Evolutionary conservation across 2,329 filamentous ascomycete genomes (phyloP).

Genomic region (Aspergillus tamarii): DNA sequence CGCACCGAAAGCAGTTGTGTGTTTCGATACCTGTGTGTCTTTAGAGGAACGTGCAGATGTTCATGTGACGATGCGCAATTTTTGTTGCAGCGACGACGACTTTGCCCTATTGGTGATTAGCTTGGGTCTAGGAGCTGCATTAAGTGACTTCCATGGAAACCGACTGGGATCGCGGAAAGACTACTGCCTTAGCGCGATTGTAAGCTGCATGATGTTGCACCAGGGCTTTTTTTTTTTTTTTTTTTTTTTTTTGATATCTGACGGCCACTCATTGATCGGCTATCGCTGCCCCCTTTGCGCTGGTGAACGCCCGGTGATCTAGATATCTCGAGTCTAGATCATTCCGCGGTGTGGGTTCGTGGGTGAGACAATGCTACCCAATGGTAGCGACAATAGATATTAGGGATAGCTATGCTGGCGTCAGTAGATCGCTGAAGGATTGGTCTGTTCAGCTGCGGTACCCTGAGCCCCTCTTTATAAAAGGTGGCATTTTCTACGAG

Average conservation of each 20-base stretch:
- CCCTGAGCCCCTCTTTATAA: background rate
- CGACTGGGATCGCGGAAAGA: too few relatives aligned
- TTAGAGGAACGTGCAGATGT: background rate
- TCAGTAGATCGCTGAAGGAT: background rate
- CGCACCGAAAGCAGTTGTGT: too few relatives aligned
- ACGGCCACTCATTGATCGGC: background rate
- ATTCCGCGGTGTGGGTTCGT: background rate
- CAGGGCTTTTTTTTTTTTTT: background rate
- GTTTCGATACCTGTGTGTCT: background rate
- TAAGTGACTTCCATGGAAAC: background rate
- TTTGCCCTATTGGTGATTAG: background rate
- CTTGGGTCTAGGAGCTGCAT: background rate
- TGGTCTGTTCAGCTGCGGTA: background rate
- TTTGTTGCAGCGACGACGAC: background rate
- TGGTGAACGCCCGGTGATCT: background rate
- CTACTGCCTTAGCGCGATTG: background rate
- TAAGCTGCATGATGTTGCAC: background rate
- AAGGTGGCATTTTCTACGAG: background rate
- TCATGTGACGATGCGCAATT: background rate
- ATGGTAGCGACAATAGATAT: background rate
- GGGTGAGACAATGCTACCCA: background rate
- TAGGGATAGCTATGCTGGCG: background rate
- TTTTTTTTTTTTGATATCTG: background rate
- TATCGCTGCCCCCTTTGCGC: background rate
- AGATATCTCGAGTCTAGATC: background rate